These are phyloP conservation scores for Erodium moschatum DNA, from an alignment of 441 rosid genomes.

Conservation along the genomic window DNA sequence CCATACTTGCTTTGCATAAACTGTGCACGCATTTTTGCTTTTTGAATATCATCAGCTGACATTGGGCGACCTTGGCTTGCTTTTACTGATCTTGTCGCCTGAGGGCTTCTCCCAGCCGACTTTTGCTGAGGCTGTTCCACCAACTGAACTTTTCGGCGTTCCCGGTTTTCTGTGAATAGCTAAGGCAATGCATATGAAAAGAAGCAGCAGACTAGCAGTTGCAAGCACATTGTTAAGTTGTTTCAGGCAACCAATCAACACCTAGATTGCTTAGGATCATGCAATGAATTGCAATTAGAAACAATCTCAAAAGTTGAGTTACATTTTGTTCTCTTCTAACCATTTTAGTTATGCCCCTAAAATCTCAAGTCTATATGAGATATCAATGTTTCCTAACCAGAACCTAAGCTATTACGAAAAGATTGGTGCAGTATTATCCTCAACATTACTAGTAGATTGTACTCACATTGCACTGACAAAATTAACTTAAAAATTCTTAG, in stretches of 20 bases:
- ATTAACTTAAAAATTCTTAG: conserved; percentile 1
- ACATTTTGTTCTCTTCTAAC: neutral
- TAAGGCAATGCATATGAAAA: conserved; percentile 39
- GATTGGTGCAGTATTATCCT: neutral
- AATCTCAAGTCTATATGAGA: neutral
- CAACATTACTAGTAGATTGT: neutral
- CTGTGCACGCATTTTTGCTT: conserved; percentile 85
- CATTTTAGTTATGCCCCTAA: neutral
- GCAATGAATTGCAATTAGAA: too few species aligned
- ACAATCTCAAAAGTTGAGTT: too few species aligned
- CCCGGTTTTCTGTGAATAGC: conserved; percentile 62
- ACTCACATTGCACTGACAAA: neutral
- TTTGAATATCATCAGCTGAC: conserved; percentile 98
- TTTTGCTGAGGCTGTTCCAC: conserved; percentile 97
- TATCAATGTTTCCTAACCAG: neutral
- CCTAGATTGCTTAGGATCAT: neutral
- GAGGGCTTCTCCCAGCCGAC: conserved; percentile 57
- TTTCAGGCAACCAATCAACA: neutral
- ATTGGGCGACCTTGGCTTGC: conserved; percentile 72
- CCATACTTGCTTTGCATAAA: conserved; percentile 75
- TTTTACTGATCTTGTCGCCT: conserved; percentile 46
- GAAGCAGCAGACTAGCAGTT: conserved; percentile 4
- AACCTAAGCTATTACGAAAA: neutral
- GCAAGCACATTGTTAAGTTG: neutral
- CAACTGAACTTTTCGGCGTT: conserved; percentile 85